Base-by-base conservation (phyloP, 805 yeast genomes). In the Wickerhamiella domercqiae region DNA sequence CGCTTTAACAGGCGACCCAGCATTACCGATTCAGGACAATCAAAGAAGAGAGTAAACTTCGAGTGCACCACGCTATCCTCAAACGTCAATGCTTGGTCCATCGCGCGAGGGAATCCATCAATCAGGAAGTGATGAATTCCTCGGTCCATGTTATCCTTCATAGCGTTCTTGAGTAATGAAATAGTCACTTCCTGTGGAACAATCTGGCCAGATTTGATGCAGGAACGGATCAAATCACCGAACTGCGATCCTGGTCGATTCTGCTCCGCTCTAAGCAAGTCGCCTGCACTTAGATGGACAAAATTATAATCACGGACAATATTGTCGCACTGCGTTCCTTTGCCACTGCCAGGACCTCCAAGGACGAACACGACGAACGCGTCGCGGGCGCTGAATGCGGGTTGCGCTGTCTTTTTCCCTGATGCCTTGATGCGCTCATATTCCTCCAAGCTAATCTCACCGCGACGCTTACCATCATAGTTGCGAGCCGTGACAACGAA, bases 261-360 rank as follows among this genome's bases (percentile, higher is more conserved):
- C 59, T 90, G 96, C 59, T 87, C 98, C 7, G 84, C 94, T 51
- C 98, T 72, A 48, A 87, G 67, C 48, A 90, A 69, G 56, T 87
- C 98, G 34, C 98, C 98, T n/a, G 98, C 98, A 28, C 93, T 75
- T 32, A 87, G 63, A 55, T 87, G 98, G 22, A 78, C 76, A 57
- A 86, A 90, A 14, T 76, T 74, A 55, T 71, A 78, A 49, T 84
- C 81, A 16, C 68, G 60, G 32, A 87, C 96, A 39, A 87, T 67
- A 53, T 73, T 80, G 22, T 76, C 78, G 64, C 96, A 82, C 60
- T 87, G 98, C 1, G 98, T 87, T 40, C 98, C 97, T 56, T 90
- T 90, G 32, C 98, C 97, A 21, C 94, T 81, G 16, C 97, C 97
- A 4, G 97, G 97, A 3, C 97, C 97, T 32, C 98, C 98, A 22